Percentiles rank a stretch among this genome's conserved stretches.
These are phyloP conservation scores for Nicotiana attenuata DNA, from an alignment of 257 asterid genomes.

Conservation along the genomic window DNA sequence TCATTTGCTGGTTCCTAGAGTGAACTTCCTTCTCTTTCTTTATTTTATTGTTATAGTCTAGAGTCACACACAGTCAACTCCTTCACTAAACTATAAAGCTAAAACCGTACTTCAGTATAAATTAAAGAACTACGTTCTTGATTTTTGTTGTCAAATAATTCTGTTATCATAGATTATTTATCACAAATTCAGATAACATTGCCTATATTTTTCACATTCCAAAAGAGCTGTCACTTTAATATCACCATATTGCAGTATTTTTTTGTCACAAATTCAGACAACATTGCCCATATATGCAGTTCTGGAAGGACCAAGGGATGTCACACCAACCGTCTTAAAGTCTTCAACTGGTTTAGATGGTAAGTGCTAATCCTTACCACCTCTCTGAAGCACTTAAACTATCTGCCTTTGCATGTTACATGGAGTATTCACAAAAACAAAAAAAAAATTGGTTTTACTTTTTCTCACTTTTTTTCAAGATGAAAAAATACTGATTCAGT, in stretches of 20 bases:
- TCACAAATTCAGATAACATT: too few species aligned
- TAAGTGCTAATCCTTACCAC: constrained; percentile 11
- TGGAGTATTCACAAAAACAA: background rate
- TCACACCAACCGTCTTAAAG: constrained; percentile 72
- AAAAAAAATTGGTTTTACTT: background rate
- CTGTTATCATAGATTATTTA: background rate
- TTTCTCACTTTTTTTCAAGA: background rate
- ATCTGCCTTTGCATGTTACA: background rate
- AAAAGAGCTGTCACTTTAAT: background rate
- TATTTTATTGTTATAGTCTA: background rate
- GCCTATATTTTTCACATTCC: background rate
- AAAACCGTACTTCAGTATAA: background rate
- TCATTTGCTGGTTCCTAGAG: background rate
- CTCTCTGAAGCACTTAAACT: background rate
- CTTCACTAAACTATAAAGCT: constrained; percentile 1
- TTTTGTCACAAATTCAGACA: background rate
- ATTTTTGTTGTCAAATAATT: background rate
- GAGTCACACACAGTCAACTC: background rate
- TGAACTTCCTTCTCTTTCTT: background rate
- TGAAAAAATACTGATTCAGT: background rate
- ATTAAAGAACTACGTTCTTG: background rate
- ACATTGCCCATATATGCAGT: constrained; percentile 43
- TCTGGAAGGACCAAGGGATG: constrained; percentile 81
- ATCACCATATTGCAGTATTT: background rate
- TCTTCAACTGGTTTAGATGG: constrained; percentile 82